Evolutionary conservation across 2,329 filamentous ascomycete genomes (phyloP).

Genomic region (Cytospora piceae): DNA sequence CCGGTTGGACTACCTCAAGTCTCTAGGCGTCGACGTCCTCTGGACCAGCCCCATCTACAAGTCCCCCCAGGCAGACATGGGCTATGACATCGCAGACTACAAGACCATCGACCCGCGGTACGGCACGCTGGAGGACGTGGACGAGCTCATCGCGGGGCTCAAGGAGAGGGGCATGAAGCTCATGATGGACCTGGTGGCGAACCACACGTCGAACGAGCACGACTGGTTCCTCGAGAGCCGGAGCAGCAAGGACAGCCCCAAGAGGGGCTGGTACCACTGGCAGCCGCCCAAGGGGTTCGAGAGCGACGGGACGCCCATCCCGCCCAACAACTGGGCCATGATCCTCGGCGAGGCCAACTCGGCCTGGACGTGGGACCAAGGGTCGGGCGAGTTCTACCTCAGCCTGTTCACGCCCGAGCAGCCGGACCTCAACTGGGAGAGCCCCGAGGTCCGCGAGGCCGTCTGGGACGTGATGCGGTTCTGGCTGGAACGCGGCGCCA

Average conservation of each 20-base stretch:
- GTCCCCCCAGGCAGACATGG: conserved; percentile 67
- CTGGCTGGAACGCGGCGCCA: conserved; percentile 71
- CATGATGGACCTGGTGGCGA: conserved; percentile 74
- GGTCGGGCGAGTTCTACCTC: conserved; percentile 60
- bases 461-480: conserved; percentile 73
- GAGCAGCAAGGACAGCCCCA: conserved; percentile 55
- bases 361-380: conserved; percentile 55
- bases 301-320: conserved; percentile 58
- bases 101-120: conserved; percentile 67
- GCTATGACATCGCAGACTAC: conserved; percentile 74
- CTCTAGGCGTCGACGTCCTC: conserved; percentile 61
- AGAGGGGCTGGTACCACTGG: conserved; percentile 70
- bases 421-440: conserved; percentile 81
- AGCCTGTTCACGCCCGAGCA: conserved; percentile 72
- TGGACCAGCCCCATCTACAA: conserved; percentile 56
- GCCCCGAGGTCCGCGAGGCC: conserved; percentile 63
- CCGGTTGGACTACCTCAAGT: conserved; percentile 57
- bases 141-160: conserved; percentile 62
- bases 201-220: conserved; percentile 66
- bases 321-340: conserved; percentile 63
- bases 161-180: conserved; percentile 69
- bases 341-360: conserved; percentile 41
- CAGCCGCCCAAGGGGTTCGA: conserved; percentile 57
- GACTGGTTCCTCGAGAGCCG: conserved; percentile 62
- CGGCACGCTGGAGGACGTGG: conserved; percentile 69